Base-by-base conservation (phyloP, 306 rosid genomes). In the Medicago lupulina region DNA sequence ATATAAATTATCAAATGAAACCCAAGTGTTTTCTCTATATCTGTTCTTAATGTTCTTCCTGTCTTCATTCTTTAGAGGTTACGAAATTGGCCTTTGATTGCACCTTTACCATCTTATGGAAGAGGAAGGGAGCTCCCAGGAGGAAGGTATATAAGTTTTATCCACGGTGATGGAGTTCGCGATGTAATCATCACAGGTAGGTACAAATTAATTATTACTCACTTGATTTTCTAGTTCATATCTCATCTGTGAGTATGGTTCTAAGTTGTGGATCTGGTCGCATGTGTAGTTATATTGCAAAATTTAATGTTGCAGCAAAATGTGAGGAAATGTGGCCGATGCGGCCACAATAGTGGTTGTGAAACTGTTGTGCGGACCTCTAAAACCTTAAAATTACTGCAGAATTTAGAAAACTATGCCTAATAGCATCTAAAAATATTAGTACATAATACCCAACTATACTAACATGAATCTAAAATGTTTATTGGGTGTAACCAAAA, bases 111-210 rank as follows among this genome's bases (percentile, higher is more conserved):
- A 58, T 95, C 99, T 75, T 92, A 95, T 87, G 99, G 97, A 73
- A 89, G 99, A 78, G 99, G 99, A 80, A 95, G 99, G 82, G 99
- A 95, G 85, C 93, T 79, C 74, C 97, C 92, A 58, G 99, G 97
- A 75, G 97, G 86, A 70, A 89, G 99, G 80, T 90, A 90, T 75
- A 66, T 85, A 31, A 92, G 99, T 82, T 86, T 95, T 76, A 89
- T 95, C 76, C 99, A 90, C 64, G 97, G 88, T 44, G 88, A 88
- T 66, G 97, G 92, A 67, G 53, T 92, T 43, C 84, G 16, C 39
- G 97, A 95, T 68, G 96, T 95, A 57, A 74, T 87, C 64, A 92
- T 95, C 81, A 95, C 99, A 21, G 99, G 99, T 95, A 21, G 18
- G 91, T 85, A 69, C 58, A 59, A 14, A 18, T 15, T 59, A 53